Conservation (phyloP, 495 filamentous ascomycete genomes). For the Neurospora discreta region DNA sequence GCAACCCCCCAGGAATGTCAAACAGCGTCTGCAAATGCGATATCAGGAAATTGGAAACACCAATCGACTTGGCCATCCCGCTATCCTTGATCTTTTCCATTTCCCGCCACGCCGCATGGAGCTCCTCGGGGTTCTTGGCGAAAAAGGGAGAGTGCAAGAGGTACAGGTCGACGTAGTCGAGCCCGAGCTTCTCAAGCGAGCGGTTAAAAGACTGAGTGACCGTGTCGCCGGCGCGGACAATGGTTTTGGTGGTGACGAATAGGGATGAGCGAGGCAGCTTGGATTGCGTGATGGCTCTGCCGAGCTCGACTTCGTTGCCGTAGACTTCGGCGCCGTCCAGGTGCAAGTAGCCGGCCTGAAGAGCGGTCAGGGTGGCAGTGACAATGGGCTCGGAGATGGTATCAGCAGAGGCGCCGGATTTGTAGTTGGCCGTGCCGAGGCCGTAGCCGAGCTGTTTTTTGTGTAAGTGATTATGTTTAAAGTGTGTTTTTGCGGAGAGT, state of each 20-base stretch:
- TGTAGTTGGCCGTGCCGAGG: slow-evolving; percentile 37
- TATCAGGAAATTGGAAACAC: slow-evolving; percentile 71
- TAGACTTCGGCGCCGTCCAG: slow-evolving; percentile 79
- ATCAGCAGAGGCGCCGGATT: slow-evolving; percentile 33
- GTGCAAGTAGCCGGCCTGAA: slow-evolving; percentile 61
- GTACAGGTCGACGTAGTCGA: slow-evolving; percentile 81
- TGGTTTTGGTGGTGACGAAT: slow-evolving; percentile 67
- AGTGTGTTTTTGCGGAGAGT: background rate
- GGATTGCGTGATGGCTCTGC: slow-evolving; percentile 59
- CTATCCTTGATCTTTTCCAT: slow-evolving; percentile 63
- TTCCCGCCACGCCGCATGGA: slow-evolving; percentile 62
- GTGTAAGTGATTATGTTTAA: slow-evolving; percentile 4
- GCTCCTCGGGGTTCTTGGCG: slow-evolving; percentile 46
- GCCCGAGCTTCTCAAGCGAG: slow-evolving; percentile 62
- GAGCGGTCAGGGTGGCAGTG: slow-evolving; percentile 52
- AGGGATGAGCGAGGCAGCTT: slow-evolving; percentile 55
- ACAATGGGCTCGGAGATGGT: slow-evolving; percentile 31
- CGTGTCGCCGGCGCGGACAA: slow-evolving; percentile 42
- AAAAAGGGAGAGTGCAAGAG: slow-evolving; percentile 71
- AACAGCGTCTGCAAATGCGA: slow-evolving; percentile 56
- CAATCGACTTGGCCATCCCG: slow-evolving; percentile 67
- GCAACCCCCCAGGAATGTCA: slow-evolving; percentile 6
- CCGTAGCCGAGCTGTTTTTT: slow-evolving; percentile 58
- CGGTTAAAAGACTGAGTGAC: slow-evolving; percentile 53
- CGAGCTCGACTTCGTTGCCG: slow-evolving; percentile 67